Conservation (phyloP, 2,329 filamentous ascomycete genomes). For the Plectosphaerella plurivora region DNA sequence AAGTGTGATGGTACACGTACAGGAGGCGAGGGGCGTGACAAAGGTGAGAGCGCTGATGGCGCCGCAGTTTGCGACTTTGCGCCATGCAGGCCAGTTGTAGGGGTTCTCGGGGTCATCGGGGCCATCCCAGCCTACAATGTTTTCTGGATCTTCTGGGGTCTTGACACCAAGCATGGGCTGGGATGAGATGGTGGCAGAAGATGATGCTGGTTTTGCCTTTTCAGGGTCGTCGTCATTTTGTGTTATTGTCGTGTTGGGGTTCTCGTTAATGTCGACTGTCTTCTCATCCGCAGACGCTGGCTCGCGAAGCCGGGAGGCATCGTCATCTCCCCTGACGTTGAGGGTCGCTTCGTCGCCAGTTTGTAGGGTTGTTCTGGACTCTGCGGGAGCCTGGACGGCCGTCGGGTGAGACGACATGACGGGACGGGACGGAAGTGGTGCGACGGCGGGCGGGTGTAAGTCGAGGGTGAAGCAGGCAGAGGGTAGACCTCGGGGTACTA, state of each 20-base stretch:
- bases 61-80: conserved; percentile 28
- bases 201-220: neutral
- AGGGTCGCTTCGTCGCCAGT: neutral
- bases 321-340: neutral
- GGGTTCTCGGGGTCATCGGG: conserved; percentile 54
- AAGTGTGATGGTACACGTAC: conserved; percentile 5
- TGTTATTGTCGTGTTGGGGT: neutral
- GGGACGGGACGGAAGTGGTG: neutral
- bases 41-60: conserved; percentile 36
- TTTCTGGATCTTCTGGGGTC: conserved; percentile 11
- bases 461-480: neutral
- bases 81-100: conserved; percentile 49
- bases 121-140: conserved; percentile 54
- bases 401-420: neutral
- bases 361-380: no score
- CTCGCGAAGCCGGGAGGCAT: neutral
- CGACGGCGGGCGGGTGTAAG: neutral
- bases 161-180: neutral
- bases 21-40: conserved; percentile 24
- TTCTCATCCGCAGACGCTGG: neutral
- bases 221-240: neutral
- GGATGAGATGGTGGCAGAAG: neutral
- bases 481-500: no score
- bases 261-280: neutral
- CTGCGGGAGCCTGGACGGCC: neutral